phyloP scores from a whole-genome alignment of 2,329 filamentous ascomycete genomes.

The Aspergillus sp. region DNA sequence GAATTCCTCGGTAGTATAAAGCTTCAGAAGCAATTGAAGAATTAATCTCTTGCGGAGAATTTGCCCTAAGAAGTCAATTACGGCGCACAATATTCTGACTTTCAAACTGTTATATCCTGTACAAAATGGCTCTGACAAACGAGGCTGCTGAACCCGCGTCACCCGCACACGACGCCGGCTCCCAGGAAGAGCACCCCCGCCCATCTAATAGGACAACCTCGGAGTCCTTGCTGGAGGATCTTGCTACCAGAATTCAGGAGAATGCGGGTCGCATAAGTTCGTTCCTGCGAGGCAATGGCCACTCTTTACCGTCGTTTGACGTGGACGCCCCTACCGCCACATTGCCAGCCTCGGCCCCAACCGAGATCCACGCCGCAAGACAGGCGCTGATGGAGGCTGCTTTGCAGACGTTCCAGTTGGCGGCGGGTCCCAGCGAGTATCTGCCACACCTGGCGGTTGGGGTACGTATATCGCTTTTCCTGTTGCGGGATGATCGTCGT shows the following conservation, averaged over 20 bases:
- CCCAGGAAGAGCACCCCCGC: not conserved
- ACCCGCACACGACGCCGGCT: not conserved
- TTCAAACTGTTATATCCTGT: not conserved
- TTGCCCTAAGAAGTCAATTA: not conserved
- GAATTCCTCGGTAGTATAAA: not conserved
- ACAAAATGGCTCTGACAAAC: not conserved
- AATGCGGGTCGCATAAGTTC: not conserved
- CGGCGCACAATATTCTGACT: not conserved
- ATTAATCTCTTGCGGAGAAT: not conserved
- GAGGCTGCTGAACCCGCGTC: not conserved
- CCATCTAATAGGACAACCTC: not conserved
- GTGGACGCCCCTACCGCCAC: not conserved
- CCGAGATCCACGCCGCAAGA: not conserved
- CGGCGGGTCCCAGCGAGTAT: slow-evolving; percentile 19
- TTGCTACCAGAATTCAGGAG: not conserved
- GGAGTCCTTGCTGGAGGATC: not conserved
- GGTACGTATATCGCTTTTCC: not conserved
- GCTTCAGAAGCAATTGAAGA: not conserved
- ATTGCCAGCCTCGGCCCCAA: not conserved
- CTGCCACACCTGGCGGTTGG: slow-evolving; percentile 10
- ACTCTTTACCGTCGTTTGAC: not conserved
- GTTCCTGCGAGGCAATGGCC: not conserved
- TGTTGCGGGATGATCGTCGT: not conserved
- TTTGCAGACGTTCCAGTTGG: not conserved
- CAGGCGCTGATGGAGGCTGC: not conserved